Base-by-base conservation (phyloP, 1,284 basidiomycete genomes). In the Irpex sp. region DNA sequence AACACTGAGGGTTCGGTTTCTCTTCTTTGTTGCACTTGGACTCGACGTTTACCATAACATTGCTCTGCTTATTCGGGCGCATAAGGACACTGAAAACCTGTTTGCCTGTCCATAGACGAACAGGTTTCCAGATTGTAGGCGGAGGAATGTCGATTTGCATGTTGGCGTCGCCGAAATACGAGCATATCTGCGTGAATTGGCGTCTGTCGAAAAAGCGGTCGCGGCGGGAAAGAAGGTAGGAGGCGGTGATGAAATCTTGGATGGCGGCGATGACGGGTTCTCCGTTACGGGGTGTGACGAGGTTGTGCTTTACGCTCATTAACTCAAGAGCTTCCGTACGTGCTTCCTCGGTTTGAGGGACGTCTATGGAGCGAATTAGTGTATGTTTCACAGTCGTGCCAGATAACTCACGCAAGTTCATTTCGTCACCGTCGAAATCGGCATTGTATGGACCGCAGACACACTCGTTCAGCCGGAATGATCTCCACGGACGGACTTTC, bases 401-500 rank as follows among this genome's bases (percentile, higher is more conserved):
- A 54, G 17, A 58, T 11, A 11, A 81, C 92, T 69, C 71, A 95
- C 94, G 96, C 72, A 99, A 82, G 77, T 99, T 99, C 97, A 99
- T 99, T 78, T 99, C 97, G 75, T 99, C 97, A 67, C 97, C 97
- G 74, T 99, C 97, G 72, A 99, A 99, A 80, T 99, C 97, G 61
- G 97, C 97, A 74, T 98, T 98, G 80, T 99, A 99, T 1, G 97
- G 97, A 60, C 95, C 97, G 78, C 97, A 99, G 7, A 97, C 97
- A 86, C 97, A 99, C 76, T 99, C 97, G 75, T 99, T 99, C 63
- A 99, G 81, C 57, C 97, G 87, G 81, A 99, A 98, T 1, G 97
- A 96, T 68, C 97, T 82, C 97, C 97, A 99, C 44, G 97, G 97
- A 37, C 97, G 84, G 62, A 99, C 87, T 84, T 97, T 97, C 63